Base-by-base conservation (phyloP, 805 yeast genomes). In the Candida nitratophila region DNA sequence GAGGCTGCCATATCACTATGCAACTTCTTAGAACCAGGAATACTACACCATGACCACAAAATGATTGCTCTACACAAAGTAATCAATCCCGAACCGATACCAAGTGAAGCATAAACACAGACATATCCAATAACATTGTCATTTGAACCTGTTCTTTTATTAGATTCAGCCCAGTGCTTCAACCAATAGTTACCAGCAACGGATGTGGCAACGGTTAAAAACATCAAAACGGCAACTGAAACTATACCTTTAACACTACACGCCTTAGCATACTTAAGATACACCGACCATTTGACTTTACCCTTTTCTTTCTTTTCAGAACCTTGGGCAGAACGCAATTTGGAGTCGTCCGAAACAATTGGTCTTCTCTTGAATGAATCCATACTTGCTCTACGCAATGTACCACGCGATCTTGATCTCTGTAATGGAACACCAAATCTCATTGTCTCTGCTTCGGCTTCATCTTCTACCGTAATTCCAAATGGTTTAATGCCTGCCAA, bases 151-250 rank as follows among this genome's bases (percentile, higher is more conserved):
- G 57, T 50, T 22, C 66, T 68, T 29, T 64, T 64, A 50, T 75
- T 75, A 30, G 56, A 50, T 51, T 81, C 86, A 1, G 88, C 76
- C 90, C 90, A 83, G 47, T 72, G 66, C 50, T 81, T 82, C 51
- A 83, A 66, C 82, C 86, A 80, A 56, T 77, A 77, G 55, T 75
- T 79, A 39, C 77, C 76, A 9, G 66, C 62, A 14, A 74, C 59
- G 4, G 61, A 41, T 46, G 59, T 30, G 40, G 59, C 44, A 51
- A 60, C 50, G 50, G 66, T 45, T 26, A 47, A 3, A 29, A 62
- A 26, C 51, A 69, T 51, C 56, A 71, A 49, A 36, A 61, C 48
- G 38, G 61, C 52, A 49, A 79, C 52, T 1, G 68, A 42, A n/a
- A 59, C n/a, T 22, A 73, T 73, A 30, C 83, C 83, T 1, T 57